Base-by-base conservation (phyloP, 768 basidiomycete species). In the Lactifluus piperatus region DNA sequence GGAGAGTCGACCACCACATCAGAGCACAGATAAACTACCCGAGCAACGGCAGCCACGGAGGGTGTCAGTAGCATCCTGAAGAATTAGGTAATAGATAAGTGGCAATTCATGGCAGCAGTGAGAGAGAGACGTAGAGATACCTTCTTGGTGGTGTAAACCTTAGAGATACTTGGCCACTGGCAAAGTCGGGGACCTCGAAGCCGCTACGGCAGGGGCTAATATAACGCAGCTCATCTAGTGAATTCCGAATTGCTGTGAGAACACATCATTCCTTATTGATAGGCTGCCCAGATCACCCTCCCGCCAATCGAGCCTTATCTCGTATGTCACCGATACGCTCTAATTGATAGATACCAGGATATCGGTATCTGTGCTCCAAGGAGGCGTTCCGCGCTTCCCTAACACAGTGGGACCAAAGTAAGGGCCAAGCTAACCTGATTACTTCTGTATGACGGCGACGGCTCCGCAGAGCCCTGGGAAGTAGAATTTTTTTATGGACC, bases 21-120 rank as follows among this genome's bases (percentile, higher is more conserved):
- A 8, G 89, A 87, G 29, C 83, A 76, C 30, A 88, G 71, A 69
- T 79, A 84, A n/a, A 84, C 86, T 60, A 91, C 77, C 34, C 88
- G 83, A 41, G 85, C 80, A 55, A 87, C 84, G 5, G 78, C 66
- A 13, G 67, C 55, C 47, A 72, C 64, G 1, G 75, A 62, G 27
- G 68, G 62, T 50, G 62, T 56, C 32, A 59, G 24, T 18, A 54
- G 27, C 63, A 64, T 59, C 45, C 41, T 37, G 13, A 34, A 0
- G n/a, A 3, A 16, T 27, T 26, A 7, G 32, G 5, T 13, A 41
- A 37, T 3, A 3, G 32, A 30, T 37, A 13, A 45, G 54, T 22
- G 13, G 34, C 20, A 8, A 6, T 26, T 22, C 18, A 47, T n/a
- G 29, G 22, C 29, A 22, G 10, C 11, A 5, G 13, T 14, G 13